phyloP scores from a whole-genome alignment of 805 yeast genomes.

The Ogataea nitratoaversa region DNA sequence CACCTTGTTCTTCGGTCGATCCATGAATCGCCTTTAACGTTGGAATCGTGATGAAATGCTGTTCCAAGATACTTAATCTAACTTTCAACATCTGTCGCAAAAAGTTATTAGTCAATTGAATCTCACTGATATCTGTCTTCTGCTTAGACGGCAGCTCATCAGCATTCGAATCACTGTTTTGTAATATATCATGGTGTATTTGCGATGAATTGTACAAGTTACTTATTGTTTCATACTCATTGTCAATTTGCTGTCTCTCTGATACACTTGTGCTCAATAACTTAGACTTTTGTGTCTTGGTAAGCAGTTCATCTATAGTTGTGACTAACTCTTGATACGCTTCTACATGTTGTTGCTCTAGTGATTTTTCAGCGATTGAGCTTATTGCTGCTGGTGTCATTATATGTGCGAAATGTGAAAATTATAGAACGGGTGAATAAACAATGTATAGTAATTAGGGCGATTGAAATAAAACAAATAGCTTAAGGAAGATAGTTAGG shows the following conservation, averaged over 20 bases:
- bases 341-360: slow-evolving; percentile 29
- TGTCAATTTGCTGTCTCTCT: no score
- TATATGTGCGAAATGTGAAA: background rate
- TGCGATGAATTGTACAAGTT: slow-evolving; percentile 1
- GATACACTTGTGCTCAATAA: no score
- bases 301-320: slow-evolving; percentile 31
- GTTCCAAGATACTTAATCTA: slow-evolving; percentile 17
- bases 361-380: slow-evolving; percentile 1
- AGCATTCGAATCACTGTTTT: background rate
- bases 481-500: no score
- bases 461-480: no score
- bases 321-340: slow-evolving; percentile 30
- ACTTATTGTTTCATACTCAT: slow-evolving; percentile 3
- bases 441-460: no score
- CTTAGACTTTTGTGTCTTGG: slow-evolving; percentile 10
- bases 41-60: slow-evolving; percentile 22
- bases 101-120: slow-evolving; percentile 7
- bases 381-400: background rate
- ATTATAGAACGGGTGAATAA: no score
- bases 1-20: slow-evolving; percentile 4
- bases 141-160: background rate
- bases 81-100: slow-evolving; percentile 17
- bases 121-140: background rate
- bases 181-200: slow-evolving; percentile 1
- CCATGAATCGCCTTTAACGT: slow-evolving; percentile 19